Evolutionary conservation across 306 rosid genomes (phyloP).

Genomic region (Quercus mongolica): DNA sequence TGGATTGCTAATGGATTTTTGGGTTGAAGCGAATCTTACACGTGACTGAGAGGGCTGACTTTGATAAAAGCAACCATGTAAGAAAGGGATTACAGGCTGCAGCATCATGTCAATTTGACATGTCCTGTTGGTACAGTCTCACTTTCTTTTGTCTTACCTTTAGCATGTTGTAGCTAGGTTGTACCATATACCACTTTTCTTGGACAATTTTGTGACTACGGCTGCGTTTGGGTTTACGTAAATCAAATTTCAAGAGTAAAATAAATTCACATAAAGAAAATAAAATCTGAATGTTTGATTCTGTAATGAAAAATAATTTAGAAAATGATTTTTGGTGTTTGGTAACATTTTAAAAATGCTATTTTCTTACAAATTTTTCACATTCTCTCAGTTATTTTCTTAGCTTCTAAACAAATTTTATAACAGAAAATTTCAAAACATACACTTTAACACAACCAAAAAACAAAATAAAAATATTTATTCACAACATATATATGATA

Average conservation of each 20-base stretch:
- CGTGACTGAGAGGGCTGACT: conserved; percentile 1
- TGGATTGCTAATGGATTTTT: background rate
- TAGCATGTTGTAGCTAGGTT: background rate
- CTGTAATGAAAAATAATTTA: accelerated
- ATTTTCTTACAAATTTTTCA: too few relatives aligned
- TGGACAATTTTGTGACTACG: too few relatives aligned
- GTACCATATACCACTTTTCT: background rate
- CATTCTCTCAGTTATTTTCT: too few relatives aligned
- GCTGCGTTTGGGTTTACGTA: too few relatives aligned
- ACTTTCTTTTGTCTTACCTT: conserved; percentile 23
- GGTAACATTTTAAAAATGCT: accelerated
- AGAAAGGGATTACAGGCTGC: background rate
- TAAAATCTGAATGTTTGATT: accelerated
- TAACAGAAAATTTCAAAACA: too few relatives aligned
- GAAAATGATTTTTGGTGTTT: too few relatives aligned
- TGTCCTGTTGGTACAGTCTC: background rate
- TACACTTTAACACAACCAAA: too few relatives aligned
- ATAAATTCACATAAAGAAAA: accelerated
- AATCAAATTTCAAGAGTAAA: too few relatives aligned
- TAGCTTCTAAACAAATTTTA: too few relatives aligned
- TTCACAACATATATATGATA: too few relatives aligned
- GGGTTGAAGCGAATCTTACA: conserved; percentile 2
- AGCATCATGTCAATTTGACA: conserved; percentile 21
- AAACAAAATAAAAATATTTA: too few relatives aligned
- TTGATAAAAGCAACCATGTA: background rate